These are phyloP conservation scores for Botryotinia calthae DNA, from an alignment of 2,329 filamentous ascomycete genomes.

Conservation along the genomic window DNA sequence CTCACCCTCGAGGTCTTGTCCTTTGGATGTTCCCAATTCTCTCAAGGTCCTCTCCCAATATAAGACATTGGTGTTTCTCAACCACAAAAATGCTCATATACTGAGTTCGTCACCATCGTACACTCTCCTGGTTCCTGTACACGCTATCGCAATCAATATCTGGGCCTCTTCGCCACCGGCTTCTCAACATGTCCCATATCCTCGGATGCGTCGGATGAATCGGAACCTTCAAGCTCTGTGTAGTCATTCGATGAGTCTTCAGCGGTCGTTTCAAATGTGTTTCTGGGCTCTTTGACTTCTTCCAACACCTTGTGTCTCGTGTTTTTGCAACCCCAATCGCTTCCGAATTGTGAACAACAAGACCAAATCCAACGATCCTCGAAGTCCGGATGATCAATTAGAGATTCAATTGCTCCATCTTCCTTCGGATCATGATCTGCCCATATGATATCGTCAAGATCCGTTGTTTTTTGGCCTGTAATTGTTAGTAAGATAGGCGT, in stretches of 20 bases:
- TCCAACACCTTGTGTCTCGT: neutral
- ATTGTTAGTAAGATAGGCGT: neutral
- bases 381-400: neutral
- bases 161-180: neutral
- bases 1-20: too few relatives aligned
- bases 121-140: neutral
- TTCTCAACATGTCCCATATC: neutral
- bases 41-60: neutral
- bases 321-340: neutral
- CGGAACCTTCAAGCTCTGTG: neutral
- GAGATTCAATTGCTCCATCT: neutral
- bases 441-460: neutral
- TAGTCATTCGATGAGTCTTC: neutral
- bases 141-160: neutral
- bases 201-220: neutral
- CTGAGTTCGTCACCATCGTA: too few relatives aligned
- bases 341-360: slow-evolving; percentile 1
- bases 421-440: neutral
- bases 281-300: neutral
- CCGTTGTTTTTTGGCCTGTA: neutral
- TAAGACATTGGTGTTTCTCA: neutral
- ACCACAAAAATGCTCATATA: neutral
- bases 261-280: neutral
- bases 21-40: neutral
- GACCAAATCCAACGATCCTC: slow-evolving; percentile 11